Evolutionary conservation across 2,329 filamentous ascomycete genomes (phyloP).

Genomic region (Chaetothyriales sp.): DNA sequence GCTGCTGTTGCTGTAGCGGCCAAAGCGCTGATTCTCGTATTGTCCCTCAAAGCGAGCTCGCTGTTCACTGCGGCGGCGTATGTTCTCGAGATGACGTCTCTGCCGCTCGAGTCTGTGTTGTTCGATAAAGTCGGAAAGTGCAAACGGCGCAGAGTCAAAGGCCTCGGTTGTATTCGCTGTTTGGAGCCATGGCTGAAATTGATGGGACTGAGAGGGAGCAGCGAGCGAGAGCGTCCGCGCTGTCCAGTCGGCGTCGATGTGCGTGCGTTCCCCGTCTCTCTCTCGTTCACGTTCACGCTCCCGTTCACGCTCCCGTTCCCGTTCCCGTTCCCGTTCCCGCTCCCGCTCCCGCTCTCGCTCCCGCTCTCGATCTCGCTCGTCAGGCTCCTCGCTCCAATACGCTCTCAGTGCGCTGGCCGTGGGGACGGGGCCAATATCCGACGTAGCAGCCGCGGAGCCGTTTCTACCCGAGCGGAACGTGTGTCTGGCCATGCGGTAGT

Average conservation of each 20-base stretch:
- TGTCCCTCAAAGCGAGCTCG: not conserved
- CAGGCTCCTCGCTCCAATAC: constrained; percentile 8
- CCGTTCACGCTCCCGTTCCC: not conserved
- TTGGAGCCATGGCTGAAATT: not conserved
- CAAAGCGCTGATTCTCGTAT: not conserved
- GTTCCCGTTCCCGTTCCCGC: not conserved
- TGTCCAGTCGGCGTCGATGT: not conserved
- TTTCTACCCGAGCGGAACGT: constrained; percentile 3
- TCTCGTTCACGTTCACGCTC: no score
- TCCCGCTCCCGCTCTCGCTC: not conserved
- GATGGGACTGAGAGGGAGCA: not conserved
- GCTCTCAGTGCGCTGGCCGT: constrained; percentile 10
- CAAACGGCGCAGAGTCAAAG: not conserved
- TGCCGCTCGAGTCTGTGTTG: constrained; percentile 1
- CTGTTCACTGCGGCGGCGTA: constrained; percentile 1
- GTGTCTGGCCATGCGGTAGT: constrained; percentile 8
- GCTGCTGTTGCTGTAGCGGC: not conserved
- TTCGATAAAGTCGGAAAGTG: not conserved
- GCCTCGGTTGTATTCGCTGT: not conserved
- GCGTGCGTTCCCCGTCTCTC: no score
- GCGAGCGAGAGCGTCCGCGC: not conserved
- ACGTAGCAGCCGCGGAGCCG: not conserved
- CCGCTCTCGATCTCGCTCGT: not conserved
- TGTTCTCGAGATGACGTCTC: constrained; percentile 3
- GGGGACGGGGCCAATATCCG: constrained; percentile 8